These are phyloP conservation scores for Linum lewisii DNA, from an alignment of 345 rosid genomes.

Conservation along the genomic window DNA sequence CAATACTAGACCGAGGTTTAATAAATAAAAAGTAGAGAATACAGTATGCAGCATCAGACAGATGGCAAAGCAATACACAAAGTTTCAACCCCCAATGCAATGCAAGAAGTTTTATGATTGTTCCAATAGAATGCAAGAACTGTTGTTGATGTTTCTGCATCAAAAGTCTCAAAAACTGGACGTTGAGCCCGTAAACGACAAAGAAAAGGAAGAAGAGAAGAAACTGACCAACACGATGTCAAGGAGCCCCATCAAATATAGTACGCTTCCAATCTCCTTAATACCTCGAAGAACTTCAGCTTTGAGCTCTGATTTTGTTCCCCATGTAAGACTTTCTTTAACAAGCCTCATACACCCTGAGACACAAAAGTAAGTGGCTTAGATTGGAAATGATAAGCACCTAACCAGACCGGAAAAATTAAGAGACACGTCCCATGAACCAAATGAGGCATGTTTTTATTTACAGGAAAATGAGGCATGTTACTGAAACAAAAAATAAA, in stretches of 20 bases:
- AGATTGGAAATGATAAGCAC: neutral
- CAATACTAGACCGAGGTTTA: no score
- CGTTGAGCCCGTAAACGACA: neutral
- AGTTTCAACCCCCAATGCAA: no score
- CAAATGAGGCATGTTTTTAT: no score
- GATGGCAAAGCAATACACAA: no score
- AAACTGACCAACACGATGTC: slow-evolving; percentile 85
- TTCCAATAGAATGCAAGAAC: neutral
- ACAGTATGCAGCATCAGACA: neutral
- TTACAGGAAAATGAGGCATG: neutral
- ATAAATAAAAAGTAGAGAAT: neutral
- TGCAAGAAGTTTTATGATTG: neutral
- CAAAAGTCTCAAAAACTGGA: neutral
- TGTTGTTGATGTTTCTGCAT: neutral
- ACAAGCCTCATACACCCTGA: slow-evolving; percentile 92
- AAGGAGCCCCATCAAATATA: slow-evolving; percentile 91
- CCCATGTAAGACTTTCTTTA: slow-evolving; percentile 90
- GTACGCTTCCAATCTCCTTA: slow-evolving; percentile 91
- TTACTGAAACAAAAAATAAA: no score
- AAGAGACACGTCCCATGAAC: neutral
- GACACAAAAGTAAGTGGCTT: neutral
- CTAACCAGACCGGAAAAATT: neutral
- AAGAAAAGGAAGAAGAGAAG: slow-evolving; percentile 12
- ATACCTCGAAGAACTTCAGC: slow-evolving; percentile 81
- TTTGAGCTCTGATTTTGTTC: slow-evolving; percentile 77